These are phyloP conservation scores for Jacaranda copaia DNA, from an alignment of 257 asterid species.

Conservation along the genomic window DNA sequence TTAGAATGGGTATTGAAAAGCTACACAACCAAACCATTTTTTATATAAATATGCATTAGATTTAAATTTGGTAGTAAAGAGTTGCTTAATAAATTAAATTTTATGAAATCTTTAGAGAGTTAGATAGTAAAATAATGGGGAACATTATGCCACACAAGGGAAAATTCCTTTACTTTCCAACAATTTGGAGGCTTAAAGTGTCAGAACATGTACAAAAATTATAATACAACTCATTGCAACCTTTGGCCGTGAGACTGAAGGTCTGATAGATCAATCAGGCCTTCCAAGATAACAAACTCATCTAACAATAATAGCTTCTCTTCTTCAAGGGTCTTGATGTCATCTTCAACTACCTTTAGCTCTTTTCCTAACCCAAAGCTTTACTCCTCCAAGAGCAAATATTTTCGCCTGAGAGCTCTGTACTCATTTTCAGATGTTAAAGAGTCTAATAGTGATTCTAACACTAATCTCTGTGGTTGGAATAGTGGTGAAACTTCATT, in stretches of 20 bases:
- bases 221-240: conserved; percentile 39
- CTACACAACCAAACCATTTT: neutral
- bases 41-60: neutral
- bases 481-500: conserved; percentile 43
- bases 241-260: conserved; percentile 50
- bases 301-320: conserved; percentile 81
- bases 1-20: too few species aligned
- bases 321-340: conserved; percentile 75
- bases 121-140: neutral
- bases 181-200: neutral
- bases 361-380: too few species aligned
- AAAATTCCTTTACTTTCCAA: too few species aligned
- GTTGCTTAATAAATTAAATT: neutral
- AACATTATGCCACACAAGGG: too few species aligned
- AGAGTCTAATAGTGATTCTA: conserved; percentile 53
- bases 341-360: conserved; percentile 73
- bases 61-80: neutral
- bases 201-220: too few species aligned
- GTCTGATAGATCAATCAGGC: conserved; percentile 77
- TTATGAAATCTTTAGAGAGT: neutral
- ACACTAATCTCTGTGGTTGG: conserved; percentile 49
- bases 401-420: conserved; percentile 78
- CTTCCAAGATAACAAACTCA: conserved; percentile 92
- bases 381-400: conserved; percentile 80
- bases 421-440: conserved; percentile 65